phyloP scores from a whole-genome alignment of 768 basidiomycete species.

The Lactarius deliciosus region DNA sequence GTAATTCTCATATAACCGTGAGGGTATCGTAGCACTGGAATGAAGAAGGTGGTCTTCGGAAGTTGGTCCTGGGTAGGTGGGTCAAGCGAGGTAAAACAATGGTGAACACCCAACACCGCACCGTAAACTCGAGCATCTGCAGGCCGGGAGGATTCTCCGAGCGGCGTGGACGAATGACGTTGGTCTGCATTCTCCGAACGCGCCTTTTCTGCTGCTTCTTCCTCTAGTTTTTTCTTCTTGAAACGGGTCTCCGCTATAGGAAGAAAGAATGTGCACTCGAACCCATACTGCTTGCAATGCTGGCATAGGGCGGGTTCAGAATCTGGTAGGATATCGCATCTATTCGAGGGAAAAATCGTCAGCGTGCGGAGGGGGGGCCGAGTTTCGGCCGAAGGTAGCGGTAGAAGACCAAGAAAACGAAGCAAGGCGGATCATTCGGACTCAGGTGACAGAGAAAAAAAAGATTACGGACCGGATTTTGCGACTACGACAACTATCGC shows the following conservation, averaged over 20 bases:
- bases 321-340: slow-evolving; percentile 85
- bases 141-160: slow-evolving; percentile 46
- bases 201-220: slow-evolving; percentile 46
- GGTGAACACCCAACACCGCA: slow-evolving; percentile 30
- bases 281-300: slow-evolving; percentile 91
- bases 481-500: slow-evolving; percentile 85
- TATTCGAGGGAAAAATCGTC: slow-evolving; percentile 31
- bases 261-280: slow-evolving; percentile 96
- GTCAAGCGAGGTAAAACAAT: background rate
- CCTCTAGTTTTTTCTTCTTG: slow-evolving; percentile 90
- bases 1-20: slow-evolving; percentile 82
- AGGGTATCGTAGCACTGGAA: slow-evolving; percentile 82
- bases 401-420: slow-evolving; percentile 15
- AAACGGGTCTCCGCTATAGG: slow-evolving; percentile 99
- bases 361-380: slow-evolving; percentile 19
- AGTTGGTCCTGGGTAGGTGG: slow-evolving; percentile 68
- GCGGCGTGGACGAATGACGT: slow-evolving; percentile 46
- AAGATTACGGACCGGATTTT: slow-evolving; percentile 67
- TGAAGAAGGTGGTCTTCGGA: slow-evolving; percentile 84
- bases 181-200: slow-evolving; percentile 41
- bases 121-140: slow-evolving; percentile 61
- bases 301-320: slow-evolving; percentile 80
- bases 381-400: slow-evolving; percentile 3
- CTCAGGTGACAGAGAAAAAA: background rate
- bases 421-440: slow-evolving; percentile 13